Base-by-base conservation (phyloP, 2,329 filamentous ascomycete species). In the Calonectria honghensis region DNA sequence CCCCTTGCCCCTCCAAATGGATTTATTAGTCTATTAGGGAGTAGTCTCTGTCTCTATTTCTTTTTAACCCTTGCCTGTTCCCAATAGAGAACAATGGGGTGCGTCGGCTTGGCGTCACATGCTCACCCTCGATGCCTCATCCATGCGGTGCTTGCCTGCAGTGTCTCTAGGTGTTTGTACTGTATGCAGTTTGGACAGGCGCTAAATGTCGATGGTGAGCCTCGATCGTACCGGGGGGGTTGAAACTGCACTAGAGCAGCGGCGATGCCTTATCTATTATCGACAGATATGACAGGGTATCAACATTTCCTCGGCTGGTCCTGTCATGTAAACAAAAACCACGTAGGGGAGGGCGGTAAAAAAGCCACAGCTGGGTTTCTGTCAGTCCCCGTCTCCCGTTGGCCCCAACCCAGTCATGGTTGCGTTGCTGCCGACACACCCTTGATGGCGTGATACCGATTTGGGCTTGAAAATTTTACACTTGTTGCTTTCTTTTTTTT, bases 61-160 rank as follows among this genome's bases (percentile, higher is more conserved):
- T 61, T 31, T 35, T 61, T 51, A 66, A 29, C 52, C 63, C 51
- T 57, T 57, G 37, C 66, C 50, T 31, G 37, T 59, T 72, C 13
- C 11, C 16, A 24, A 52, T 20, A 20, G 41, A 32, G 35, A 48
- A 27, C 24, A 48, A 76, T 76, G 77, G 71, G 75, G 75, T 73
- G 74, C 73, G 75, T 74, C 73, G 63, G 64, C 27, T n/a, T 37
- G 52, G 61, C 66, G 78, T 80, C 78, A 80, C 77, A 80, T 80
- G 74, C 50, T 59, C 59, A 41, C 24, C 52, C 70, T 57, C 54
- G 45, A 61, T 61, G 35, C 57, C 32, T 61, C 57, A 61, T 39
- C 65, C 50, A 31, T 29, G 37, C 54, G 64, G 37, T 35, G 39
- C 41, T 54, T 10, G 32, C 29, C 27, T 67, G 64, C 35, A 31